Conservation (phyloP, 129 eudicot species). For the Mikania micrantha region DNA sequence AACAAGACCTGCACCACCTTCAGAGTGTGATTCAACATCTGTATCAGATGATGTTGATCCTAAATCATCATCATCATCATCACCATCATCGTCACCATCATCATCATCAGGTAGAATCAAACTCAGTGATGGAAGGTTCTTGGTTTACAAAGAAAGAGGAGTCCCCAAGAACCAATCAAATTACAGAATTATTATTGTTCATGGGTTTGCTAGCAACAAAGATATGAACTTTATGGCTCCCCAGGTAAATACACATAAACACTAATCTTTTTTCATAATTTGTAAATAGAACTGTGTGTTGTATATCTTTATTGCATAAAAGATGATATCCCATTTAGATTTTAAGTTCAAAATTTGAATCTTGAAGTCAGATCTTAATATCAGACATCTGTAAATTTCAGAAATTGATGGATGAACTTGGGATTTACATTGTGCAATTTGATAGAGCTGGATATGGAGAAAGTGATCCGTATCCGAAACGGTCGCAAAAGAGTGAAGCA, state of each 20-base stretch:
- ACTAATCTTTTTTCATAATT: slow-evolving; percentile 5
- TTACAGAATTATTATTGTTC: slow-evolving; percentile 69
- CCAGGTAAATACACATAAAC: slow-evolving; percentile 40
- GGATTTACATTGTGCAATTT: slow-evolving; percentile 53
- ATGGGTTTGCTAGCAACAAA: slow-evolving; percentile 92
- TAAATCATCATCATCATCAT: slow-evolving; percentile 7
- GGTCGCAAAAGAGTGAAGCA: slow-evolving; percentile 79
- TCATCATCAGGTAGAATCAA: slow-evolving; percentile 36
- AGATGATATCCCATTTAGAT: background rate
- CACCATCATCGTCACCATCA: slow-evolving; percentile 3
- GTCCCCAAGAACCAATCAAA: slow-evolving; percentile 62
- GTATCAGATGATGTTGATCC: slow-evolving; percentile 14
- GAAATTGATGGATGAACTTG: slow-evolving; percentile 69
- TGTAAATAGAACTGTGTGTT: slow-evolving; percentile 10
- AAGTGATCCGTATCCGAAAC: slow-evolving; percentile 82
- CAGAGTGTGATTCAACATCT: slow-evolving; percentile 38
- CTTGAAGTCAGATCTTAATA: background rate
- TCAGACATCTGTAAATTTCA: slow-evolving; percentile 24
- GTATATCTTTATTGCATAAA: background rate
- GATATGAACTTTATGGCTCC: slow-evolving; percentile 87
- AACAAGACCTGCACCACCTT: slow-evolving; percentile 34
- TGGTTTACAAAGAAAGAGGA: slow-evolving; percentile 84
- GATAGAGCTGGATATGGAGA: slow-evolving; percentile 99
- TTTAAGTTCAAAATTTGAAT: slow-evolving; percentile 8
- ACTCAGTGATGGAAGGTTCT: slow-evolving; percentile 79